Percentiles rank a stretch among this genome's conserved stretches.
phyloP scores from a whole-genome alignment of 139 green algal genomes.

The Closterium sp. region DNA sequence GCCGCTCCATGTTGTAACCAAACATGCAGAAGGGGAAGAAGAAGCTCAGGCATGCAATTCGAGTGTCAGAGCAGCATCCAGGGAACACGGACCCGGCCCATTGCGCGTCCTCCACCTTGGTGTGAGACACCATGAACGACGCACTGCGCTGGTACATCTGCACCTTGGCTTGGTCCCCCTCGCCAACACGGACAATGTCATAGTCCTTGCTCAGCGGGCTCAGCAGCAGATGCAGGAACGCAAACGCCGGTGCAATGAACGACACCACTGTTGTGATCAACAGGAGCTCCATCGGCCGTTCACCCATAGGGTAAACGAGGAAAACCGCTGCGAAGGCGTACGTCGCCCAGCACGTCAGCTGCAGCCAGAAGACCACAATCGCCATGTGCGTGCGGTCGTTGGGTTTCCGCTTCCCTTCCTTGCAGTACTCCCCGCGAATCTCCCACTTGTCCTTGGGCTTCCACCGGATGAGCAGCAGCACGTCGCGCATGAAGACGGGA shows the following conservation, averaged over 20 bases:
- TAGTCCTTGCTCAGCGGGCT: constrained; percentile 29
- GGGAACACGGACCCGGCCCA: constrained; percentile 13
- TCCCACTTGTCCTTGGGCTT: constrained; percentile 5
- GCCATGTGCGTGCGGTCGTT: constrained; percentile 45
- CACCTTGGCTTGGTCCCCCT: neutral
- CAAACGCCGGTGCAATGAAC: neutral
- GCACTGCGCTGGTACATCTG: neutral
- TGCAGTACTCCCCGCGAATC: constrained; percentile 31
- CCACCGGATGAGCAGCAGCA: constrained; percentile 7
- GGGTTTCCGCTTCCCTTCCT: constrained; percentile 25
- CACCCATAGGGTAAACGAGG: constrained; percentile 9
- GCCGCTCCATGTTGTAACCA: constrained; percentile 27
- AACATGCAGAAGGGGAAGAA: constrained; percentile 36
- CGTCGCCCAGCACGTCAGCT: constrained; percentile 35
- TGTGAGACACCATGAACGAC: neutral
- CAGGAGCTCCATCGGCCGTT: constrained; percentile 4
- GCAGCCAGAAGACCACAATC: constrained; percentile 31
- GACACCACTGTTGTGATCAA: neutral
- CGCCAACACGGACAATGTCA: neutral
- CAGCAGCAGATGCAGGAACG: constrained; percentile 22
- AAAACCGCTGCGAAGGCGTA: constrained; percentile 31
- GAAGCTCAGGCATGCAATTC: neutral
- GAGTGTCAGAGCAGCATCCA: constrained; percentile 6
- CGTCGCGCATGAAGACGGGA: constrained; percentile 12
- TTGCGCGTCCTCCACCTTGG: constrained; percentile 5